A percentile compares a stretch with the other conserved stretches of the same genome.
phyloP scores from a whole-genome alignment of 345 rosid genomes.

The Clausena lansium region DNA sequence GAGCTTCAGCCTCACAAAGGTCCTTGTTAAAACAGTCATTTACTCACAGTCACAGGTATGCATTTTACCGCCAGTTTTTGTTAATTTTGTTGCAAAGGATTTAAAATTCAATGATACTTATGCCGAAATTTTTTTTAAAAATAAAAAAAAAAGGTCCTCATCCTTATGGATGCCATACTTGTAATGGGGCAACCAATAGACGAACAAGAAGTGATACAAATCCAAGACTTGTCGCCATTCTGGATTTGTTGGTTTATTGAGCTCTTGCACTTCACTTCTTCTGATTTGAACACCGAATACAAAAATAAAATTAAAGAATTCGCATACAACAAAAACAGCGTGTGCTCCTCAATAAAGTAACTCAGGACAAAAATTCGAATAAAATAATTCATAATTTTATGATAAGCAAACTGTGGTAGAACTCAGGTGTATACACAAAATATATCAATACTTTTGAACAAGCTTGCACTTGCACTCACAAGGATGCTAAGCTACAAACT shows the following conservation, averaged over 20 bases:
- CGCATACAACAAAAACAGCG: neutral
- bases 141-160: slow-evolving; percentile 26
- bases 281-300: slow-evolving; percentile 45
- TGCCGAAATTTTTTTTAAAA: too few relatives aligned
- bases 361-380: neutral
- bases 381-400: neutral
- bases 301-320: neutral
- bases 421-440: neutral
- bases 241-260: slow-evolving; percentile 62
- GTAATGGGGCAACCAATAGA: slow-evolving; percentile 67
- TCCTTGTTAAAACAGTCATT: too few relatives aligned
- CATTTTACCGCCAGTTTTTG: too few relatives aligned
- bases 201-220: slow-evolving; percentile 60
- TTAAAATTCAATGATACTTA: too few relatives aligned
- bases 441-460: neutral
- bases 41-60: too few relatives aligned
- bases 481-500: neutral
- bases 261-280: slow-evolving; percentile 75
- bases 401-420: neutral
- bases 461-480: neutral
- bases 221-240: slow-evolving; percentile 56
- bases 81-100: too few relatives aligned
- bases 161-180: slow-evolving; percentile 76
- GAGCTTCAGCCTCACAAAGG: slow-evolving; percentile 78
- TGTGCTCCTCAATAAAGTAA: neutral